Evolutionary conservation across 208 protist genomes (phyloP).

Genomic region (Leishmania aethiopica): DNA sequence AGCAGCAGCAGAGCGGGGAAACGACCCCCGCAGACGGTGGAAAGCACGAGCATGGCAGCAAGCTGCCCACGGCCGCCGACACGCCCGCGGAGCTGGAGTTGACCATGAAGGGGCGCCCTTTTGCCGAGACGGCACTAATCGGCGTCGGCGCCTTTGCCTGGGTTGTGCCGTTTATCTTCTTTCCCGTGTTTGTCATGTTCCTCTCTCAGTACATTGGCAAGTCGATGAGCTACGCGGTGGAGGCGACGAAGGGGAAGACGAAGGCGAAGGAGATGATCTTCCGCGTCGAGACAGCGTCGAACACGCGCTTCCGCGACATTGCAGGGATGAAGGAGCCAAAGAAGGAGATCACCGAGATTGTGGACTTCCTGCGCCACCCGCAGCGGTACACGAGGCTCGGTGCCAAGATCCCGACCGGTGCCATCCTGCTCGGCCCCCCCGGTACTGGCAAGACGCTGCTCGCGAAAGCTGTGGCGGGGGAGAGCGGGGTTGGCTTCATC

Average conservation of each 20-base stretch:
- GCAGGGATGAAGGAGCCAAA: conserved; percentile 96
- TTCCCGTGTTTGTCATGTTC: conserved; percentile 81
- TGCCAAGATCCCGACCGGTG: conserved; percentile 85
- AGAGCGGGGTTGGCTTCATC: conserved; percentile 93
- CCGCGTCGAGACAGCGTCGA: conserved; percentile 52
- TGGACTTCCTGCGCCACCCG: conserved; percentile 95
- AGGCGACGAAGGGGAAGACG: conserved; percentile 48
- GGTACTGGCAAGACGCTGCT: conserved; percentile 96
- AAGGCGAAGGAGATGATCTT: conserved; percentile 77
- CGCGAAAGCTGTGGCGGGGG: conserved; percentile 92
- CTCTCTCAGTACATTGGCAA: conserved; percentile 72
- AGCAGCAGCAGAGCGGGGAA: conserved; percentile 30
- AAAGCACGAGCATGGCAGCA: conserved; percentile 1
- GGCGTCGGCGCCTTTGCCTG: conserved; percentile 75
- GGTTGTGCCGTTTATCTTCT: conserved; percentile 83
- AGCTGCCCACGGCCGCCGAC: conserved; percentile 2
- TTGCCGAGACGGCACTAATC: conserved; percentile 63
- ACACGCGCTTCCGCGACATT: conserved; percentile 79
- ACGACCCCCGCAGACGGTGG: background rate
- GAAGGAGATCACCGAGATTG: conserved; percentile 96
- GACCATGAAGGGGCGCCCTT: conserved; percentile 44
- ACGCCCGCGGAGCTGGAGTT: conserved; percentile 46
- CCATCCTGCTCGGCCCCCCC: conserved; percentile 91
- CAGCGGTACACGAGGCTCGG: conserved; percentile 77
- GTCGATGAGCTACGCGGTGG: conserved; percentile 50